Percentiles rank a stretch among this genome's conserved stretches.
These are phyloP conservation scores for Naegleria lovaniensis DNA, from an alignment of 208 protist genomes.

Conservation along the genomic window DNA sequence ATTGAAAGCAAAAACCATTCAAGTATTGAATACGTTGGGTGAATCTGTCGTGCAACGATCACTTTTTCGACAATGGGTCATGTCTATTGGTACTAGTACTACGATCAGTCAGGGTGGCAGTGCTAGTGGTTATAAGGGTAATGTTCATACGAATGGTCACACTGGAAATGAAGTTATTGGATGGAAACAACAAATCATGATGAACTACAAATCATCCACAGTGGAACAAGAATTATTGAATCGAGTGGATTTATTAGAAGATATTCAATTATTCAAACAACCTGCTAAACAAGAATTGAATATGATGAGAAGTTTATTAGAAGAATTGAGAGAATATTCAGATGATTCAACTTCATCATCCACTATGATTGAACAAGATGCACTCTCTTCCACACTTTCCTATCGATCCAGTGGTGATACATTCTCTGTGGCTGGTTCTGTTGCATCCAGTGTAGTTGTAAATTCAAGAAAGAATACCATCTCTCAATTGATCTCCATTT, in stretches of 20 bases:
- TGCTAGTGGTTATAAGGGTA: too few relatives aligned
- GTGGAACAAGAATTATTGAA: neutral
- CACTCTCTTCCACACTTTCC: neutral
- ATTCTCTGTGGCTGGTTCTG: neutral
- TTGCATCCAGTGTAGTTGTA: neutral
- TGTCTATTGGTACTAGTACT: too few relatives aligned
- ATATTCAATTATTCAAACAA: neutral
- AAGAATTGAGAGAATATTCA: neutral
- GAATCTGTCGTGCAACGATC: neutral
- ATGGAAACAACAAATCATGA: too few relatives aligned
- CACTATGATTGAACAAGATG: neutral
- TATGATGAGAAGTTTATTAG: neutral
- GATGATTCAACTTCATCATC: too few relatives aligned
- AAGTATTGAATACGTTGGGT: neutral
- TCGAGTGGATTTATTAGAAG: neutral
- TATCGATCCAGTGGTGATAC: neutral
- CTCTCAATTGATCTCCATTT: neutral
- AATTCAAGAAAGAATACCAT: neutral
- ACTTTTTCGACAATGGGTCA: neutral
- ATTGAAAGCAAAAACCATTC: neutral
- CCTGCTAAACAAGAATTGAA: neutral
- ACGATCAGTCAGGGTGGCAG: too few relatives aligned
- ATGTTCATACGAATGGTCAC: too few relatives aligned
- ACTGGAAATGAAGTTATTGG: too few relatives aligned
- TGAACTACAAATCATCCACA: too few relatives aligned